Percentiles rank a stretch among this genome's conserved stretches.
These are phyloP conservation scores for Uronychia binucleata DNA, from an alignment of 73 alveolate genomes.

Conservation along the genomic window DNA sequence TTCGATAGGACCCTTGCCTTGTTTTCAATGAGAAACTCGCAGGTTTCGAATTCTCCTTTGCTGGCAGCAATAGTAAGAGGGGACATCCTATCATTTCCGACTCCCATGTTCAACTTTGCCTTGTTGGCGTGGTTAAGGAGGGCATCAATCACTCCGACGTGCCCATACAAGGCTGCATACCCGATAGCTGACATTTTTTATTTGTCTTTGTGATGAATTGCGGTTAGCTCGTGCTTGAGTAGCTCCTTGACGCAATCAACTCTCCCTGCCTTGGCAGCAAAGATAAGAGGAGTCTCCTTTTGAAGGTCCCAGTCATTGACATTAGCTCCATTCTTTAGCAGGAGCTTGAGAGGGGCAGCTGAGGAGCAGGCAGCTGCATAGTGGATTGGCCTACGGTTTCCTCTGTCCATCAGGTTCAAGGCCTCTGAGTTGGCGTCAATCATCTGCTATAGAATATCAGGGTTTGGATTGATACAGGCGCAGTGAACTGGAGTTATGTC, in stretches of 20 bases:
- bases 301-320: constrained; percentile 82
- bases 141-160: constrained; percentile 79
- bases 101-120: constrained; percentile 67
- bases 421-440: constrained; percentile 73
- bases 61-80: constrained; percentile 76
- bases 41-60: constrained; percentile 72
- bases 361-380: constrained; percentile 97
- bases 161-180: constrained; percentile 91
- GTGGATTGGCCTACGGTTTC: constrained; percentile 90
- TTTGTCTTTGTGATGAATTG: constrained; percentile 17
- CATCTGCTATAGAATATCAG: constrained; percentile 66
- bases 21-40: constrained; percentile 64
- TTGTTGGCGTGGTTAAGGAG: constrained; percentile 66
- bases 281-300: constrained; percentile 86
- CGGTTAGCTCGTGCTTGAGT: constrained; percentile 25
- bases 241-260: constrained; percentile 73
- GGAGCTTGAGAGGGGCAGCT: constrained; percentile 81
- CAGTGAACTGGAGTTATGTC: constrained; percentile 96
- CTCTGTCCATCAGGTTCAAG: constrained; percentile 73
- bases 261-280: constrained; percentile 90
- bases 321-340: constrained; percentile 84
- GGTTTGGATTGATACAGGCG: constrained; percentile 97
- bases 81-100: constrained; percentile 79
- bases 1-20: constrained; percentile 69
- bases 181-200: constrained; percentile 85